Evolutionary conservation across 768 basidiomycete species (phyloP), one percentile per base, ranked within the genome.

Genomic region (Gelatoporia subvermispora): DNA sequence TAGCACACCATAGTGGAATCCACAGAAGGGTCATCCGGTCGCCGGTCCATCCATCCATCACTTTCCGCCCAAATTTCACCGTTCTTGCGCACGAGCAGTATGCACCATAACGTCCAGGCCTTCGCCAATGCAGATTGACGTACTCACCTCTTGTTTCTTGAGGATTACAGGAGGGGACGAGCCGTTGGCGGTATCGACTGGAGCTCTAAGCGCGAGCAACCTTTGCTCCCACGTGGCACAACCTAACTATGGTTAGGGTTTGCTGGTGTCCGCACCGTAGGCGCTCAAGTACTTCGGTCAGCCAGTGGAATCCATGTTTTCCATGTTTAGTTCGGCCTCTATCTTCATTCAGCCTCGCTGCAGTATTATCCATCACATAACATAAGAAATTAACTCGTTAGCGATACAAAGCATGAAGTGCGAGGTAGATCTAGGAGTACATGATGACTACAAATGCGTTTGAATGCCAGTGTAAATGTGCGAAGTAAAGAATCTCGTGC

Each of bases 71-170:
- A 23, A 36, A 51, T 51, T 51, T 40, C 37, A 42, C 47, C 40
- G 34, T 16, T 39, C 16, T 43, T 24, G 45, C 36, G 24, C 35
- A 36, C 28, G 18, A 18, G 9, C 49, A 28, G 18, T 9, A 28
- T 37, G 31, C 40, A 45, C 45, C 34, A 36, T 43, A 28, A n/a
- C 42, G n/a, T 49, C 47, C 43, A 20, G 35, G 41, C 45, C 44
- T 43, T 53, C 41, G 42, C 47, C 34, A 46, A 51, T 24, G 55
- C 46, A 43, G 35, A 28, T 49, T 35, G 25, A 25, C 41, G 38
- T 35, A 45, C 66, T 64, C 60, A 66, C 66, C 62, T 65, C 53
- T 61, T 60, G 54, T 48, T 57, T 61, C 55, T 64, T 62, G 57
- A 62, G 53, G 58, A 54, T 54, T 53, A 51, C 57, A 52, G 49